Evolutionary conservation across 148 eudicot species (phyloP).

Genomic region (Chenopodium suecicum): DNA sequence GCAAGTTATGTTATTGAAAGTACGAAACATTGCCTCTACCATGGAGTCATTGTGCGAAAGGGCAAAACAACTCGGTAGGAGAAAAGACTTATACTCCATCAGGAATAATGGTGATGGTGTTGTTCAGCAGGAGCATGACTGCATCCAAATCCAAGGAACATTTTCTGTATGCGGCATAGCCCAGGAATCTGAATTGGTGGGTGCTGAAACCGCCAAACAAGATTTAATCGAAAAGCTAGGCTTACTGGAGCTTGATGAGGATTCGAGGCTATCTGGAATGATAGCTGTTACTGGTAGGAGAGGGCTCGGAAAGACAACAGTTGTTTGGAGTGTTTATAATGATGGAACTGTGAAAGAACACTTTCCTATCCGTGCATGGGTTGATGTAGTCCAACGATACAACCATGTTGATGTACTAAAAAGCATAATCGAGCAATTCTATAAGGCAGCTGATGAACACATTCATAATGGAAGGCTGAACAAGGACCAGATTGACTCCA

Average conservation of each 20-base stretch:
- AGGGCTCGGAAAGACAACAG: constrained; percentile 33
- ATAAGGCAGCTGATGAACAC: not conserved
- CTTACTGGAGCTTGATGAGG: too few species aligned
- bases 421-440: constrained; percentile 17
- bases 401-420: not conserved
- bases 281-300: constrained; percentile 28
- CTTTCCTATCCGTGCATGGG: constrained; percentile 22
- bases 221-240: constrained; percentile 7
- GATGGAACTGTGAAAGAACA: not conserved
- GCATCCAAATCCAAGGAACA: not conserved
- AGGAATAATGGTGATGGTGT: not conserved
- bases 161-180: not conserved
- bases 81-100: not conserved
- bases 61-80: not conserved
- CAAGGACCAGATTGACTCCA: not conserved
- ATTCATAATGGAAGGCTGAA: too few species aligned
- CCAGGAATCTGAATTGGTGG: constrained; percentile 7
- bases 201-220: not conserved
- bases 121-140: not conserved
- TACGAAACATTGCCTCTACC: not conserved
- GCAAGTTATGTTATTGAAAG: not conserved
- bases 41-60: constrained; percentile 11
- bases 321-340: constrained; percentile 17
- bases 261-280: not conserved
- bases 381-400: not conserved